Evolutionary conservation across 23 red algal species (phyloP), one percentile per base, ranked within the genome.

Genomic region (Gracilaria vermiculophylla): DNA sequence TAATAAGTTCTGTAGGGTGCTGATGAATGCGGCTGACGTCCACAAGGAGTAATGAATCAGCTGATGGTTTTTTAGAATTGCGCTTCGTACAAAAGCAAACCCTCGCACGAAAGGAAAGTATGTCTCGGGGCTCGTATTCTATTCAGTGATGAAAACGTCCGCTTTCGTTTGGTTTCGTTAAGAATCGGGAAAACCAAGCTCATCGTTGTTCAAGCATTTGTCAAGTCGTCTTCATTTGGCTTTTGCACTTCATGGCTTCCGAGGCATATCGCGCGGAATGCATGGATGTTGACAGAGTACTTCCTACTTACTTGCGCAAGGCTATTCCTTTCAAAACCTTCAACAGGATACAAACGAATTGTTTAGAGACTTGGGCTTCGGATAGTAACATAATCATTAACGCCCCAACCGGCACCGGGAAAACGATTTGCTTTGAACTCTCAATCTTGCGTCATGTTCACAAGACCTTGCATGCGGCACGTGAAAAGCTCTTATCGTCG

Each of bases 391-490:
- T 95, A 5, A 69, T 95, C 53, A 76, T 95, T 32, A 52, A 61
- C 39, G 82, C 92, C 41, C 92, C 92, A 31, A 95, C 92, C 25
- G 92, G 92, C 37, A 75, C 79, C 15, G 70, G 70, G 10, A 91
- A 95, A 58, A 95, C 92, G 13, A 31, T 80, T 23, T 62, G 86
- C 41, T 95, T 95, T 90, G 92, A 95, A 50, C 83, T 95, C 19
- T 86, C 92, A 6, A 83, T 95, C 62, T 54, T 83, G 32, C 82
- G 92, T 28, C 55, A 87, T 55, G 19, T 88, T 17, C 39, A 76
- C 17, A 56, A 69, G 25, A 62, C 40, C 10, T 53, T 82, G 42
- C 34, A 49, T 31, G 80, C 53, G 37, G 55, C 2, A 34, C 24
- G 37, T 1, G 25, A 16, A 15, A 45, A 53, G 25, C 25, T 31